These are phyloP conservation scores for Fusarium vanettenii DNA, from an alignment of 2,329 filamentous ascomycete species.

Conservation along the genomic window DNA sequence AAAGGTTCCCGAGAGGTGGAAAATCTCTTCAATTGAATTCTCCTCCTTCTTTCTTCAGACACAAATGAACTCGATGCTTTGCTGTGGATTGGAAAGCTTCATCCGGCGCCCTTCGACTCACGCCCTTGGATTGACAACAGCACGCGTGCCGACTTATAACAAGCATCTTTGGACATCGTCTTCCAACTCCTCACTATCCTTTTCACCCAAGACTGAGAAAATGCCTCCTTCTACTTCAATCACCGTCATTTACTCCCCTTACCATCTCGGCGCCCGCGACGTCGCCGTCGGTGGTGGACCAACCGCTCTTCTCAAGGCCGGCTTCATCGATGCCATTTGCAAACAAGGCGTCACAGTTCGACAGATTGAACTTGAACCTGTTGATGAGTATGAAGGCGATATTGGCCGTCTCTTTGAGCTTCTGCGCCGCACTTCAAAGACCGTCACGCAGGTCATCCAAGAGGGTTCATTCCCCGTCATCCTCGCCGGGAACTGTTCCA, in stretches of 20 bases:
- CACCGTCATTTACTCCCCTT: slow-evolving; percentile 52
- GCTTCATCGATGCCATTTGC: slow-evolving; percentile 45
- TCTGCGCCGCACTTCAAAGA: slow-evolving; percentile 49
- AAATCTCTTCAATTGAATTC: background rate
- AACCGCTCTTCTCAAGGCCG: slow-evolving; percentile 44
- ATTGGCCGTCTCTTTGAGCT: slow-evolving; percentile 54
- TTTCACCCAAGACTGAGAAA: background rate
- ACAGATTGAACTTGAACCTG: slow-evolving; percentile 40
- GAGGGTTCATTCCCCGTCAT: slow-evolving; percentile 51
- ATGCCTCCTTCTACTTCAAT: slow-evolving; percentile 38
- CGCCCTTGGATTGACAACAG: background rate
- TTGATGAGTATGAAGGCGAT: slow-evolving; percentile 53
- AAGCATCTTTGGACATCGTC: background rate
- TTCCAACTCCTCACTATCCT: background rate
- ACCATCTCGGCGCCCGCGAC: slow-evolving; percentile 52
- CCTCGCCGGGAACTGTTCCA: slow-evolving; percentile 53
- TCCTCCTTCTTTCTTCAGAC: background rate
- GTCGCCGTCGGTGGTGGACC: slow-evolving; percentile 53
- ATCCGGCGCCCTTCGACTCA: background rate
- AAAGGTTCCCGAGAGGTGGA: background rate
- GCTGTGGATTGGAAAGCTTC: background rate
- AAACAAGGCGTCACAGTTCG: slow-evolving; percentile 38
- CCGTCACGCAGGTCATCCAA: slow-evolving; percentile 43
- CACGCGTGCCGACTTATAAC: background rate
- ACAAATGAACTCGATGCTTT: background rate